phyloP scores from a whole-genome alignment of 208 protist genomes.

The Wallacemonas sp. region DNA sequence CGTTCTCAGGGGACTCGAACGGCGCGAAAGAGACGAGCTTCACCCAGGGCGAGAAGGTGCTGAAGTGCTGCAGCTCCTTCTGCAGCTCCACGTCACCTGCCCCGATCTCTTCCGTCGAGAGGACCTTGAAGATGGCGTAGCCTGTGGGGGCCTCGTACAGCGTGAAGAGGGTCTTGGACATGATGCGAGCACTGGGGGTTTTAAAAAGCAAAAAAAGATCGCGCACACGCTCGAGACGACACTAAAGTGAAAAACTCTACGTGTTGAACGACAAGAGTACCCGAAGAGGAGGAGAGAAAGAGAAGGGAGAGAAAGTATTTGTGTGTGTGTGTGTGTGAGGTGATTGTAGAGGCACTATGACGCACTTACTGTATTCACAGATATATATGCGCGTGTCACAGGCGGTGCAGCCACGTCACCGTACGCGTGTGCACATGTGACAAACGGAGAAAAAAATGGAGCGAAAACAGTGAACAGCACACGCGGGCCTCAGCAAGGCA shows the following conservation, averaged over 20 bases:
- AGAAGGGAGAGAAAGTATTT: background rate
- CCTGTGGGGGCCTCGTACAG: slow-evolving; percentile 97
- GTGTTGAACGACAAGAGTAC: background rate
- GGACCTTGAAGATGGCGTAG: slow-evolving; percentile 96
- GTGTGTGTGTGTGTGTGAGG: slow-evolving; percentile 11
- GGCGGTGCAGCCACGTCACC: too few species aligned
- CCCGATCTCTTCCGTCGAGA: slow-evolving; percentile 95
- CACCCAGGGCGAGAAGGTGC: slow-evolving; percentile 93
- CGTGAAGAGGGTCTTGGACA: slow-evolving; percentile 90
- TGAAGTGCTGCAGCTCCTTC: slow-evolving; percentile 92
- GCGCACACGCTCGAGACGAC: background rate
- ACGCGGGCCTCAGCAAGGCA: too few species aligned
- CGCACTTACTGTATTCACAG: too few species aligned
- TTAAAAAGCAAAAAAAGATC: background rate
- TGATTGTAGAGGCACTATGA: too few species aligned
- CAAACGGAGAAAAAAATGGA: background rate
- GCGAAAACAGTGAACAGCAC: too few species aligned
- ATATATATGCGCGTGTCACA: too few species aligned
- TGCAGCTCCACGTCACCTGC: slow-evolving; percentile 87
- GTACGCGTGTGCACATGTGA: too few species aligned
- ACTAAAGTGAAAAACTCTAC: background rate
- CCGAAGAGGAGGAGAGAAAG: background rate
- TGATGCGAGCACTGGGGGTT: slow-evolving; percentile 12
- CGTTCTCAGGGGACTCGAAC: slow-evolving; percentile 96
- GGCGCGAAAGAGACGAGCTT: slow-evolving; percentile 96